Evolutionary conservation across 352 stramenopile species (phyloP), one percentile per base, ranked within the genome.

Genomic region (Phytophthora cryptogea): DNA sequence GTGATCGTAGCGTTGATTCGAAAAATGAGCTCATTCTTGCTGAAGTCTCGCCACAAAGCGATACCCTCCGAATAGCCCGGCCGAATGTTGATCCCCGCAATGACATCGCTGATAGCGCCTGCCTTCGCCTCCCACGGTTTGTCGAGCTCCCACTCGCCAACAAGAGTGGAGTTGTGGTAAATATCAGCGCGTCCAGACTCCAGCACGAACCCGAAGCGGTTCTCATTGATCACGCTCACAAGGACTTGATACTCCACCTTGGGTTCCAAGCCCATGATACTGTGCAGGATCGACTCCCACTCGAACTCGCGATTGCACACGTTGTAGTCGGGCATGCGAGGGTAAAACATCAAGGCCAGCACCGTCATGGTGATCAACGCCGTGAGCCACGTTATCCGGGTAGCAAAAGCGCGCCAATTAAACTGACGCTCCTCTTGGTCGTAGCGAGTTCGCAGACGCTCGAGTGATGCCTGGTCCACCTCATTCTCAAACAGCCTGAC

Each of bases 271-370:
- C 72, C 85, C 41, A 75, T 64, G 39, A 95, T 67, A 41, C 86
- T 95, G 49, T 86, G 72, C 11, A 95, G 57, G 59, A 94, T 92
- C 8, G 86, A 95, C 41, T 89, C 83, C 86, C 86, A 95, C 42
- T 95, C 84, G 59, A 95, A 95, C 62, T 94, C 69, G 13, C 86
- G 86, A 39, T 95, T 95, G 78, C 86, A 95, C 16, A 95, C 84
- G 47, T 94, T 91, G 71, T 95, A 95, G 62, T 95, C 84, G 1
- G 86, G 86, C 57, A 92, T 85, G 23, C 86, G 84, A 7, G 86
- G 86, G 63, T 92, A 95, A 46, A 92, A 95, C 86, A 95, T 95
- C 36, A 95, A 81, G 30, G 79, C 74, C 0, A 92, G 33, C 8
- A 92, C 68, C 8, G 86, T 95, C 55, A 79, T 73, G 11, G 54